Conservation (phyloP, 192 early-diverging fungal species). For the Phlyctochytrium bullatum region DNA sequence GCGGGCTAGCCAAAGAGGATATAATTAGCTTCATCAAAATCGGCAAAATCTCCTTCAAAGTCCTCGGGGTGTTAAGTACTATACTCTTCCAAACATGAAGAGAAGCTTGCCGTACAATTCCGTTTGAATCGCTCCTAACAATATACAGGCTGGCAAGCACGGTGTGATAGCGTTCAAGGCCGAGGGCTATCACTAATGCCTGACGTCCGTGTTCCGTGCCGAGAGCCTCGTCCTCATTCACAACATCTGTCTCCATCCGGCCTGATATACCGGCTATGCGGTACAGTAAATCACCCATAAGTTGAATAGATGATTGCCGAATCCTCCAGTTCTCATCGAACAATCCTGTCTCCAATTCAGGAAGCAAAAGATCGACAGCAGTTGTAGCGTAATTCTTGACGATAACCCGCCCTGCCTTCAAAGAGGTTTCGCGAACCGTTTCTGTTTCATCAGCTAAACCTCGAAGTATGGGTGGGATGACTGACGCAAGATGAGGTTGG, state of each 20-base stretch:
- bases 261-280: slow-evolving; percentile 84
- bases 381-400: slow-evolving; percentile 85
- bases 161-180: slow-evolving; percentile 77
- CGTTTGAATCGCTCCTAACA: slow-evolving; percentile 76
- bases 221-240: slow-evolving; percentile 56
- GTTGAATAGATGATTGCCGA: slow-evolving; percentile 87
- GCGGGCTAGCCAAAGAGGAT: slow-evolving; percentile 69
- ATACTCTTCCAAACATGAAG: slow-evolving; percentile 94
- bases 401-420: slow-evolving; percentile 91
- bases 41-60: slow-evolving; percentile 90
- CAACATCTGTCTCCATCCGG: slow-evolving; percentile 54
- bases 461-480: slow-evolving; percentile 83
- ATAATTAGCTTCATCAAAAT: slow-evolving; percentile 91
- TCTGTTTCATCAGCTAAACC: slow-evolving; percentile 97
- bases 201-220: slow-evolving; percentile 67
- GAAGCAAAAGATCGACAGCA: slow-evolving; percentile 85
- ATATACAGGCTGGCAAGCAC: slow-evolving; percentile 92
- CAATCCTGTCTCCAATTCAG: slow-evolving; percentile 85
- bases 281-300: slow-evolving; percentile 93
- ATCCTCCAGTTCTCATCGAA: slow-evolving; percentile 96
- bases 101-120: slow-evolving; percentile 83
- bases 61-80: slow-evolving; percentile 94
- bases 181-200: slow-evolving; percentile 75
- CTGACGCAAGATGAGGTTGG: slow-evolving; percentile 82
- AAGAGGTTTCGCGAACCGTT: slow-evolving; percentile 84